These are phyloP conservation scores for Vaccinium corymbosum DNA, from an alignment of 148 eudicot species.

Conservation along the genomic window DNA sequence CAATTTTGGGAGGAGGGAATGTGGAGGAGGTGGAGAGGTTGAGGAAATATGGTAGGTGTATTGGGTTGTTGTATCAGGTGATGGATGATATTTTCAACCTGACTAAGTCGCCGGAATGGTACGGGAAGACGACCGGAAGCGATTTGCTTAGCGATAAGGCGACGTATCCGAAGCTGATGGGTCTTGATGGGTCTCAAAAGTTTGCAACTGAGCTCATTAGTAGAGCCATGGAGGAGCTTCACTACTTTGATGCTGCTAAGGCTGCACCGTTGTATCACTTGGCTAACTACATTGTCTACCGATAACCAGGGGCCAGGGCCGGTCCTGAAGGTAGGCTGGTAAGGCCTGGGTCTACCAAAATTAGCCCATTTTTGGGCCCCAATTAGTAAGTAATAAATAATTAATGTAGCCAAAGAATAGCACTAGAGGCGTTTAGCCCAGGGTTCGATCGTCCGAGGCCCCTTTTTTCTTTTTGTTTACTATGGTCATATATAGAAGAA, in stretches of 20 bases:
- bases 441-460: no score
- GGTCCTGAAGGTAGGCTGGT: no score
- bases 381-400: no score
- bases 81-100: slow-evolving; percentile 40
- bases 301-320: slow-evolving; percentile 10
- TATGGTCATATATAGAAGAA: no score
- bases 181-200: slow-evolving; percentile 23
- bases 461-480: no score
- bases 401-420: no score
- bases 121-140: slow-evolving; percentile 39
- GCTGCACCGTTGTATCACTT: slow-evolving; percentile 39
- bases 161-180: slow-evolving; percentile 43
- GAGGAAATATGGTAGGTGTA: slow-evolving; percentile 35
- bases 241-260: slow-evolving; percentile 21
- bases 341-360: no score
- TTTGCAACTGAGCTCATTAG: slow-evolving; percentile 29
- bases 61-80: slow-evolving; percentile 38
- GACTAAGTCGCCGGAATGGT: slow-evolving; percentile 28
- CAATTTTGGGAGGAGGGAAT: slow-evolving; percentile 34
- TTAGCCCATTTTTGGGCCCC: no score
- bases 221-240: slow-evolving; percentile 33
- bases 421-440: no score
- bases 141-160: slow-evolving; percentile 35
- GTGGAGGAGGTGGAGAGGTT: slow-evolving; percentile 25
- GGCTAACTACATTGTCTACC: slow-evolving; percentile 29